Evolutionary conservation across 164 flowering plant genomes (phyloP).

Genomic region (Stephania cephalantha): DNA sequence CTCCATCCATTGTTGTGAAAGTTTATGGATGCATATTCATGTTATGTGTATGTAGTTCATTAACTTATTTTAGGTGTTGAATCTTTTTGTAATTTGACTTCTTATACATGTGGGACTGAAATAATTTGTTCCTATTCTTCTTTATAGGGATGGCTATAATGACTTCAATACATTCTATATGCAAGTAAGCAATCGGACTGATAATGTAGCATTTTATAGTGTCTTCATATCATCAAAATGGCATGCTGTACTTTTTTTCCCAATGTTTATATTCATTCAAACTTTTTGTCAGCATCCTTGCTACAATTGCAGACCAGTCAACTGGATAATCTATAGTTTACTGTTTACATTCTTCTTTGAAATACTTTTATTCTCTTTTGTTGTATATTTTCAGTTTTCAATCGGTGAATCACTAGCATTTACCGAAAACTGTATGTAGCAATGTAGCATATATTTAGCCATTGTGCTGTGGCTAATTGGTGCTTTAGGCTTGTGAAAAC

Average conservation of each 20-base stretch:
- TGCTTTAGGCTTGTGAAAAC: background rate
- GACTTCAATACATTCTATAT: conserved; percentile 95
- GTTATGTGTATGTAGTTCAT: no score
- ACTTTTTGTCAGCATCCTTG: background rate
- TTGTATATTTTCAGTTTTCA: background rate
- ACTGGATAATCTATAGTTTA: background rate
- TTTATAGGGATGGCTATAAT: conserved; percentile 92
- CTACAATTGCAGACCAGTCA: background rate
- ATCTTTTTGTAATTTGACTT: background rate
- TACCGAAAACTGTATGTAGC: background rate
- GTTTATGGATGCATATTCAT: no score
- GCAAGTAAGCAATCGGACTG: conserved; percentile 55
- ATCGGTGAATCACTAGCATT: background rate
- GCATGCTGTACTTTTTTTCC: background rate
- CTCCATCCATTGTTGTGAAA: no score
- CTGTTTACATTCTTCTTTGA: background rate
- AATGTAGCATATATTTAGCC: background rate
- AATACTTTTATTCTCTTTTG: background rate
- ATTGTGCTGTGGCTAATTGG: background rate
- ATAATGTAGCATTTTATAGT: background rate
- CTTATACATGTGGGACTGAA: background rate
- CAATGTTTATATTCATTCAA: background rate
- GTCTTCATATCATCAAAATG: background rate
- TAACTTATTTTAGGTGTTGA: no score
- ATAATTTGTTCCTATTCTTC: conserved; percentile 9